Evolutionary conservation across 1,139 yeast genomes (phyloP).

Genomic region (Diutina catenulata): DNA sequence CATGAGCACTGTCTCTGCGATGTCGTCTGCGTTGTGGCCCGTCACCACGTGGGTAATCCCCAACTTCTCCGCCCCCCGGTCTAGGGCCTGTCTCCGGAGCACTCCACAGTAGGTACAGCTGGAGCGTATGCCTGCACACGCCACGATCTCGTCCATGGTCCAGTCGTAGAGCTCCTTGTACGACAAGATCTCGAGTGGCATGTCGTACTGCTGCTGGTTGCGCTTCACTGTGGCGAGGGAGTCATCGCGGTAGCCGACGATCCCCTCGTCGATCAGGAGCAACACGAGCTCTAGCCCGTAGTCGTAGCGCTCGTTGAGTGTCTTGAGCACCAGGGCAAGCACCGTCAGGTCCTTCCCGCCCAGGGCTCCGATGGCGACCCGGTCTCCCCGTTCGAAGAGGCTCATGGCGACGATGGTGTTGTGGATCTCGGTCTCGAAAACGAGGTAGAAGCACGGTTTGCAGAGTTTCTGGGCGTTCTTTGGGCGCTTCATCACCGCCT

Average conservation of each 20-base stretch:
- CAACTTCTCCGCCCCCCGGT: constrained; percentile 87
- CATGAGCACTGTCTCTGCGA: constrained; percentile 98
- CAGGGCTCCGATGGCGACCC: constrained; percentile 93
- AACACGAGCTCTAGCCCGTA: constrained; percentile 79
- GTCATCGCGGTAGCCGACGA: constrained; percentile 93
- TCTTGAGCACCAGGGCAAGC: constrained; percentile 75
- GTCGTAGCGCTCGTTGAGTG: constrained; percentile 75
- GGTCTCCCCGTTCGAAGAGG: constrained; percentile 70
- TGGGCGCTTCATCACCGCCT: constrained; percentile 86
- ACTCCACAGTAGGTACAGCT: constrained; percentile 99
- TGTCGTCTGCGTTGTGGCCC: constrained; percentile 98
- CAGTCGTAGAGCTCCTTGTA: constrained; percentile 84
- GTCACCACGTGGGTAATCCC: constrained; percentile 89
- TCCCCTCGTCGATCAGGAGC: constrained; percentile 91
- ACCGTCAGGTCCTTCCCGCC: constrained; percentile 99
- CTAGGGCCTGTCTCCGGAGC: constrained; percentile 88
- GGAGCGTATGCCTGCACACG: constrained; percentile 87
- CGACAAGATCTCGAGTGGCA: constrained; percentile 85
- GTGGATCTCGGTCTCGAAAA: constrained; percentile 93
- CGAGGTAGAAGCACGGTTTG: constrained; percentile 78
- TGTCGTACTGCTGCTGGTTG: constrained; percentile 75
- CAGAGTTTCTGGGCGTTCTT: constrained; percentile 88
- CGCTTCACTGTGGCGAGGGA: constrained; percentile 93
- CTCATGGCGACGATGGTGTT: constrained; percentile 65
- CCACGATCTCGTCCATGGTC: constrained; percentile 98